These are phyloP conservation scores for Alloascoidea africana DNA, from an alignment of 805 yeast genomes.

Conservation along the genomic window DNA sequence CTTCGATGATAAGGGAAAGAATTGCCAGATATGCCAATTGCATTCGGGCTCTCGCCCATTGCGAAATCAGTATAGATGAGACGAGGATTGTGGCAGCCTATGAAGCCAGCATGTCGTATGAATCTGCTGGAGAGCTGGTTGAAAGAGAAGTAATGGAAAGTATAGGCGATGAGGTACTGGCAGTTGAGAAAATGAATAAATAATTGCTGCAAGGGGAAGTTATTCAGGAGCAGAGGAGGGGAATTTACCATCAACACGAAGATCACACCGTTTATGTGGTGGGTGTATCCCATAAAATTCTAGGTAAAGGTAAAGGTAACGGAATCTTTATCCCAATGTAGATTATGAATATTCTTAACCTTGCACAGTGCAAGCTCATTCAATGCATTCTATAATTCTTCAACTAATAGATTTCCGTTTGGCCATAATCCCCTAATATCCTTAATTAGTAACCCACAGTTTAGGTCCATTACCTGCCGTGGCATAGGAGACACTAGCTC, in stretches of 20 bases:
- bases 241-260: too few relatives aligned
- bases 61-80: conserved; percentile 81
- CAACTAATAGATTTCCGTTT: conserved; percentile 45
- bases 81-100: conserved; percentile 66
- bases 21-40: conserved; percentile 81
- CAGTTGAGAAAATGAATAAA: conserved; percentile 60
- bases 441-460: conserved; percentile 17
- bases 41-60: conserved; percentile 62
- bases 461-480: conserved; percentile 26
- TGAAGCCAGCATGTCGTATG: conserved; percentile 76
- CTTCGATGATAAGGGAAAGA: conserved; percentile 45
- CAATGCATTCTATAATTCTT: conserved; percentile 13
- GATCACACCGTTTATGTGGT: too few relatives aligned
- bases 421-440: conserved; percentile 41
- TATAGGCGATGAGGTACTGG: conserved; percentile 59
- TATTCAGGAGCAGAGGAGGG: too few relatives aligned
- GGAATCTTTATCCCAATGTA: too few relatives aligned
- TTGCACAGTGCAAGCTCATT: too few relatives aligned
- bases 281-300: too few relatives aligned
- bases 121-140: conserved; percentile 53
- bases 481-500: conserved; percentile 42
- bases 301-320: too few relatives aligned
- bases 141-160: conserved; percentile 59
- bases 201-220: too few relatives aligned
- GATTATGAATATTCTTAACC: too few relatives aligned